Conservation (phyloP, 129 eudicot species). For the Saposhnikovia divaricata region DNA sequence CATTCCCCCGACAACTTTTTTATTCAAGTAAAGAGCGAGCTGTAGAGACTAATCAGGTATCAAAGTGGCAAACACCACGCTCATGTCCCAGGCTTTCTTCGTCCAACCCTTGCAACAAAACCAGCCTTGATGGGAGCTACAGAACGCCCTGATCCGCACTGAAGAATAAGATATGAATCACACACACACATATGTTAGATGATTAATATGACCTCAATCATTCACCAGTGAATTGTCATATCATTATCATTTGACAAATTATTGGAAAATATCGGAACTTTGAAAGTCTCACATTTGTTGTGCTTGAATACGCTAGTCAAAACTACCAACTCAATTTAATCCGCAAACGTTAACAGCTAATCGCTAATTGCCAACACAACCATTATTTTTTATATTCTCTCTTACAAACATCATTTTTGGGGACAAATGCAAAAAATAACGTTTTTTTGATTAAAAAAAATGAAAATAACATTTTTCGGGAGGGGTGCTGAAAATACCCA, state of each 20-base stretch:
- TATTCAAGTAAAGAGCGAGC: not conserved
- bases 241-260: not conserved
- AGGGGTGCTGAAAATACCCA: too few species aligned
- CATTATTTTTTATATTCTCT: too few species aligned
- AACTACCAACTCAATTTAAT: too few species aligned
- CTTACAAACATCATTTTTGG: too few species aligned
- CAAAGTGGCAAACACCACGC: not conserved
- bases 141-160: conserved; percentile 41
- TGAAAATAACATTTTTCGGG: too few species aligned
- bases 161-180: not conserved
- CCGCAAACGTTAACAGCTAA: too few species aligned
- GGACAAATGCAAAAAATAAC: too few species aligned
- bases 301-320: too few species aligned
- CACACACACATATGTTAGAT: not conserved
- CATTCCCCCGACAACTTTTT: not conserved
- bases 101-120: conserved; percentile 34
- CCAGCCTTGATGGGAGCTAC: conserved; percentile 44
- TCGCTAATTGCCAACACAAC: too few species aligned
- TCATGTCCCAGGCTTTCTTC: conserved; percentile 32
- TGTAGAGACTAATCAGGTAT: not conserved
- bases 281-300: too few species aligned
- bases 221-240: not conserved
- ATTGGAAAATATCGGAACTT: too few species aligned
- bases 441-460: too few species aligned
- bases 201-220: not conserved